A percentile compares a stretch with the other conserved stretches of the same genome.
Evolutionary conservation across 257 asterid genomes (phyloP).

Genomic region (Cruciata laevipes): DNA sequence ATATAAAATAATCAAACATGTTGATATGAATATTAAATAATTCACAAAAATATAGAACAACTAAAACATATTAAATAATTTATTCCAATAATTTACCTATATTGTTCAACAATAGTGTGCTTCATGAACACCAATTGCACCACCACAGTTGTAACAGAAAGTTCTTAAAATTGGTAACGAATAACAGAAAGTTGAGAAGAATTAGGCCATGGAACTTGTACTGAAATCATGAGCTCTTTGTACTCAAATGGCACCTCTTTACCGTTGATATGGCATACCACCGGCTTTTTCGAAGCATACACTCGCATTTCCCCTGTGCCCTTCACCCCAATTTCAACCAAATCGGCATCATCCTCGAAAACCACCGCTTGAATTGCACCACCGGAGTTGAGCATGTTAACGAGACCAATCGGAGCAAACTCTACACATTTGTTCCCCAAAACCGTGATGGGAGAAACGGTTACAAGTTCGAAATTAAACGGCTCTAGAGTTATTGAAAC

Average conservation of each 20-base stretch:
- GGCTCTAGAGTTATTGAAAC: slow-evolving; percentile 22
- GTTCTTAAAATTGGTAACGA: slow-evolving; percentile 40
- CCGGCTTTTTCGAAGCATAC: slow-evolving; percentile 55
- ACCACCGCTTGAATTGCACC: slow-evolving; percentile 13
- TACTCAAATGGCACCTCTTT: slow-evolving; percentile 34
- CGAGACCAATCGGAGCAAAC: slow-evolving; percentile 39
- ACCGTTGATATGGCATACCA: slow-evolving; percentile 40
- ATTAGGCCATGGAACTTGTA: slow-evolving; percentile 52
- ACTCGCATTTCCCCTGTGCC: slow-evolving; percentile 74
- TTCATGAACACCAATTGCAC: too few relatives aligned
- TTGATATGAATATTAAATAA: too few relatives aligned
- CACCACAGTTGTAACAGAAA: too few relatives aligned
- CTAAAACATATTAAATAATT: too few relatives aligned
- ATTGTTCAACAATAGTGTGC: too few relatives aligned
- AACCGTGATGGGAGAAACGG: slow-evolving; percentile 23
- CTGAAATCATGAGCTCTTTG: slow-evolving; percentile 37
- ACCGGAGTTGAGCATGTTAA: slow-evolving; percentile 40
- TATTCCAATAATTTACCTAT: too few relatives aligned
- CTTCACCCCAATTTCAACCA: slow-evolving; percentile 44
- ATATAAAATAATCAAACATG: too few relatives aligned
- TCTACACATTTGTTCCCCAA: slow-evolving; percentile 18
- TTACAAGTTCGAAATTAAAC: slow-evolving; percentile 31
- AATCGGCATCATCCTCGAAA: slow-evolving; percentile 13
- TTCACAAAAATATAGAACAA: too few relatives aligned
- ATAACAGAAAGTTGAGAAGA: slow-evolving; percentile 44